These are phyloP conservation scores for Aspergillus spinulosporus DNA, from an alignment of 2,329 filamentous ascomycete species.

Conservation along the genomic window DNA sequence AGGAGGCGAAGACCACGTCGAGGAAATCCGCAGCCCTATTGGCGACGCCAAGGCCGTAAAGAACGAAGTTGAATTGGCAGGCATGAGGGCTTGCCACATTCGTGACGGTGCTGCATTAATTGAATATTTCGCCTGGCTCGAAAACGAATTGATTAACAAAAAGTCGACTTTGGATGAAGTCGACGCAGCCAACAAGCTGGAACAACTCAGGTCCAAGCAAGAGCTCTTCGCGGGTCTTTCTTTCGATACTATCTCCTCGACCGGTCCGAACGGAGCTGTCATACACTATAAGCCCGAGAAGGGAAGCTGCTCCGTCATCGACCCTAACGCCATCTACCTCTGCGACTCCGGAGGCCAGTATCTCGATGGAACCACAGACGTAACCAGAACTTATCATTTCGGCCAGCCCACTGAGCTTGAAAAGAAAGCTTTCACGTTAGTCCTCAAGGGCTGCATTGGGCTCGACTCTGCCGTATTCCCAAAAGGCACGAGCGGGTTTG, in stretches of 20 bases:
- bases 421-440: constrained; percentile 86
- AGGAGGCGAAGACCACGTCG: constrained; percentile 80
- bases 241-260: constrained; percentile 95
- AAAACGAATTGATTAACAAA: constrained; percentile 77
- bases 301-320: constrained; percentile 77
- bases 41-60: constrained; percentile 92
- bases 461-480: constrained; percentile 86
- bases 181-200: constrained; percentile 85
- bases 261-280: constrained; percentile 85
- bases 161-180: constrained; percentile 80
- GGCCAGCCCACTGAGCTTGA: constrained; percentile 80
- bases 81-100: constrained; percentile 92
- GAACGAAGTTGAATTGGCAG: constrained; percentile 82
- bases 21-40: constrained; percentile 83
- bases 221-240: constrained; percentile 84
- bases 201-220: constrained; percentile 60
- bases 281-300: constrained; percentile 94
- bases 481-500: constrained; percentile 91
- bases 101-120: constrained; percentile 88
- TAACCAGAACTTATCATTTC: constrained; percentile 90
- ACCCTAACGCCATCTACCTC: constrained; percentile 83
- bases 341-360: constrained; percentile 99
- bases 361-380: constrained; percentile 92
- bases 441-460: constrained; percentile 90
- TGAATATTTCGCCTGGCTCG: constrained; percentile 95